Base-by-base conservation (phyloP, 164 flowering plant species). In the Tetrastigma voinierianum region DNA sequence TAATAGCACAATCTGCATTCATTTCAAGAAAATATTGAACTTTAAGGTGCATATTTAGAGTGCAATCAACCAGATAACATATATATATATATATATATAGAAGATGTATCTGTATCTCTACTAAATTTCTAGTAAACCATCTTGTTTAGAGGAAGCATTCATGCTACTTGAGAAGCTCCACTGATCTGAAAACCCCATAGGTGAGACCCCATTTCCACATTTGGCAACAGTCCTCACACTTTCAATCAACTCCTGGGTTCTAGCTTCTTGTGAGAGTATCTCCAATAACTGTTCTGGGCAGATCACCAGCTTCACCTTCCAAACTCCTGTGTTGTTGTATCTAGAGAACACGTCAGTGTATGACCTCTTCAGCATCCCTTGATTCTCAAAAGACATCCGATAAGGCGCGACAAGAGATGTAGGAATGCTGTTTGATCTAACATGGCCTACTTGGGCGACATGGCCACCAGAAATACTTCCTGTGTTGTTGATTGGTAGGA, bases 291-390 rank as follows among this genome's bases (percentile, higher is more conserved):
- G 86, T 70, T 83, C 84, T 3, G n/a, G n/a, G n/a, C n/a, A 82
- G 4, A 94, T 91, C 56, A 86, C 96, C 62, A 94, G 79, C 88
- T 87, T 90, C 78, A 94, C 98, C 73, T n/a, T 94, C 98, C 98
- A 94, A 60, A 90, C 72, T 18, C 93, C 89, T 16, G 13, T 51
- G 12, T 51, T 62, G 20, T 48, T 74, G 16, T 61, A 48, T 57
- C 81, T 73, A 1, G 81, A 74, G 18, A 78, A 71, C 5, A 70
- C 82, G 12, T 83, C 89, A n/a, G n/a, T n/a, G n/a, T 67, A 77
- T 6, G 81, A 76, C 63, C 85, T 81, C 77, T 79, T 86, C 48
- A 78, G 59, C 52, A 62, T 15, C 18, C 93, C 80, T 2, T 76
- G 83, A 62, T 68, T 74, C 25, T 87, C 95, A 5, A 85, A 69